Base-by-base conservation (phyloP, 2,329 filamentous ascomycete genomes). In the Thermothelomyces thermophilus region DNA sequence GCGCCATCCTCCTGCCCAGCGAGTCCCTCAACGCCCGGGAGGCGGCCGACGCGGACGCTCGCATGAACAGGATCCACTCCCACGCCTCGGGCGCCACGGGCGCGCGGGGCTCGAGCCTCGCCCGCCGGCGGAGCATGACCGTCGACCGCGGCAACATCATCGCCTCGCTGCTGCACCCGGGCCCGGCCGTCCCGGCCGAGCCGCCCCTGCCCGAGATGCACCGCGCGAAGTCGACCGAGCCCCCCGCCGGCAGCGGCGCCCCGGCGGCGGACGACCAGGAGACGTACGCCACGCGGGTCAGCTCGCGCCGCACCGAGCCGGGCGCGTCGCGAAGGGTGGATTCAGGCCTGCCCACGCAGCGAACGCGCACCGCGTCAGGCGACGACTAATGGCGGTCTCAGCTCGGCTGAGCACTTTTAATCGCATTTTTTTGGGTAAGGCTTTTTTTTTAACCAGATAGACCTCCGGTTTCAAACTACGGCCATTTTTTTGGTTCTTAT, bases 1-100 rank as follows among this genome's bases (percentile, higher is more conserved):
- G 77, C n/a, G 79, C 79, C 40, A 76, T 82, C 9, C 68, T 82
- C 9, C 66, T 82, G 14, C 78, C 79, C 4, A 79, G 74, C 61
- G 77, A 82, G 58, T 66, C 75, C 20, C 73, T 78, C 19, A 74
- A 78, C 58, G 69, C 71, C 48, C 75, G 72, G 51, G 77, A 81
- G 60, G 71, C 71, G 2, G 73, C 74, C 16, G 73, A 74, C 24
- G 68, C 68, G 13, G 72, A 74, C 34, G 33, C 61, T 9, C 61
- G 63, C 19, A 55, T 70, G 35, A 63, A 65, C 11, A 61, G 67
- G n/a, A 64, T 66, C n/a, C 56, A 58, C n/a, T 70, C 68, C 0
- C 62, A 56, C n/a, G 50, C 64, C 34, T 69, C 68, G 1, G 48
- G 59, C 4, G 60, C 58, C 1, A 57, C 62, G 2, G 55, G 63